Percentiles rank a stretch among this genome's conserved stretches.
Evolutionary conservation across 371 early-diverging fungal genomes (phyloP).

Genomic region (Neoconidiobolus thromboides): DNA sequence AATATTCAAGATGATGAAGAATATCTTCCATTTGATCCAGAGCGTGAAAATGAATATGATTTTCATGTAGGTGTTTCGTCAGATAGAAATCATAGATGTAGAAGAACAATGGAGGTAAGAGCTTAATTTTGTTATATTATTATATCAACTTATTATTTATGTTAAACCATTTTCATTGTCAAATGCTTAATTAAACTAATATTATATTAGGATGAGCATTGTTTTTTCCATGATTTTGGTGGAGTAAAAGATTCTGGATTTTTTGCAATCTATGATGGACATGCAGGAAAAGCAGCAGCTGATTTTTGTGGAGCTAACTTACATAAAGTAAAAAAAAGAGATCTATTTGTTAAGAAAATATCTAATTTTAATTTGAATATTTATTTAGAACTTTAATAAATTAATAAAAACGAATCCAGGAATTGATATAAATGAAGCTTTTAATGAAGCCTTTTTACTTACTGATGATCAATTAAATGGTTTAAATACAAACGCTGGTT

Average conservation of each 20-base stretch:
- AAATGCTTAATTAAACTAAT: constrained; percentile 1
- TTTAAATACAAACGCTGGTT: constrained; percentile 63
- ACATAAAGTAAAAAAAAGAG: constrained; percentile 34
- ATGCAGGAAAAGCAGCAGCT: constrained; percentile 88
- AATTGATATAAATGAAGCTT: constrained; percentile 49
- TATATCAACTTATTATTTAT: background rate
- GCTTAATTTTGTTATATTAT: constrained; percentile 8
- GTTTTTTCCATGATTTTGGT: constrained; percentile 56
- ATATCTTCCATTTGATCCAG: constrained; percentile 1
- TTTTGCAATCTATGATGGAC: constrained; percentile 96
- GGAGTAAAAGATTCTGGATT: constrained; percentile 63
- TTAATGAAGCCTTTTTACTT: constrained; percentile 63
- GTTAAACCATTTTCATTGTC: constrained; percentile 13
- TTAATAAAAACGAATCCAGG: constrained; percentile 24
- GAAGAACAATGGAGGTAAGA: constrained; percentile 85
- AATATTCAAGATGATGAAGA: background rate
- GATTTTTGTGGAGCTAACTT: constrained; percentile 88
- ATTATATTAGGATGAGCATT: constrained; percentile 60
- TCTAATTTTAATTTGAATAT: background rate
- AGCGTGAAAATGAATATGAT: constrained; percentile 1
- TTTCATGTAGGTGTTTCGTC: constrained; percentile 58
- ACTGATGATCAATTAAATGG: constrained; percentile 62
- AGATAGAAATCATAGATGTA: constrained; percentile 71
- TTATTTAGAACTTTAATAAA: constrained; percentile 31
- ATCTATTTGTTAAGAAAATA: background rate